Percentiles rank a stretch among this genome's conserved stretches.
Conservation (phyloP, 208 protist genomes). For the Leishmania mexicana region DNA sequence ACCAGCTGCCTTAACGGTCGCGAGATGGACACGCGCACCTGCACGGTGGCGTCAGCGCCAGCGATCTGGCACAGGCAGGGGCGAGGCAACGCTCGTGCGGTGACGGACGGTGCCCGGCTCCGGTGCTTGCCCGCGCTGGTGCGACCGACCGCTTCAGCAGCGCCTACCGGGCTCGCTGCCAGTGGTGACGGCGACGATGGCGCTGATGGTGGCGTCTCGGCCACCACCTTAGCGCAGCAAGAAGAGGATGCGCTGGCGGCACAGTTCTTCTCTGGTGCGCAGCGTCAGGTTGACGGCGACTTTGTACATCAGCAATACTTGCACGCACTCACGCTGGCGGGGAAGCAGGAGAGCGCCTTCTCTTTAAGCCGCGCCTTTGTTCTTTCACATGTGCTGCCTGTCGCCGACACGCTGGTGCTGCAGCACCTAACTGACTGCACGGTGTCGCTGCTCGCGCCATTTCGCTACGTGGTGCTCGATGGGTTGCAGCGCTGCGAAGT, state of each 20-base stretch:
- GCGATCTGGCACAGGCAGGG: neutral
- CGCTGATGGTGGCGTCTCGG: neutral
- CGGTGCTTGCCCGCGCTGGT: conserved; percentile 8
- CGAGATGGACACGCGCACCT: neutral
- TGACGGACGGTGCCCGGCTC: neutral
- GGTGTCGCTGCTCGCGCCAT: conserved; percentile 50
- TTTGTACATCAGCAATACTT: conserved; percentile 31
- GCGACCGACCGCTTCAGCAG: conserved; percentile 13
- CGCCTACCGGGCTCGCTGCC: conserved; percentile 11
- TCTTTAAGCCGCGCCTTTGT: conserved; percentile 39
- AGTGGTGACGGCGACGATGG: neutral
- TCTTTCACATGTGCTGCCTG: conserved; percentile 12
- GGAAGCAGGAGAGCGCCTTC: conserved; percentile 31
- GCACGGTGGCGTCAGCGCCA: neutral
- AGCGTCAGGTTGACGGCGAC: neutral
- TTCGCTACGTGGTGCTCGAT: conserved; percentile 61
- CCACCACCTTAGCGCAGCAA: neutral
- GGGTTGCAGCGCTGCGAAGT: conserved; percentile 54
- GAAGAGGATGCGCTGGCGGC: conserved; percentile 3
- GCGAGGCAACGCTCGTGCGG: neutral
- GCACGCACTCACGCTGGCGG: conserved; percentile 44
- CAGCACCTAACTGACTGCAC: conserved; percentile 51
- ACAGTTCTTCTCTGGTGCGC: conserved; percentile 4
- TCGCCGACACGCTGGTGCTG: conserved; percentile 61
- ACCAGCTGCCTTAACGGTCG: neutral